Base-by-base conservation (phyloP, 177 flowering plant genomes). In the Vitis hybrid region DNA sequence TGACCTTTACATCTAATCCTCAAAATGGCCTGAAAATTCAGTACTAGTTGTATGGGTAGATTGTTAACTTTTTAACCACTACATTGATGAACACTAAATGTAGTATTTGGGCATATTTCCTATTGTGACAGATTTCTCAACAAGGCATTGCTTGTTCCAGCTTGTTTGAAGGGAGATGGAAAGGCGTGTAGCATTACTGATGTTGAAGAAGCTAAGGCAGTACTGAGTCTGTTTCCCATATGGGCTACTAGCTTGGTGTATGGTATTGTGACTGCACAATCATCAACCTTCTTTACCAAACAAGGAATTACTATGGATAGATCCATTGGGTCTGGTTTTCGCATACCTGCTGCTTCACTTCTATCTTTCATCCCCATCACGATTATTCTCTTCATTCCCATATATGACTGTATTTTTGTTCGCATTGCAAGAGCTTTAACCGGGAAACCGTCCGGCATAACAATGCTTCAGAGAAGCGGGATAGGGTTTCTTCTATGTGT, bases 281-380 rank as follows among this genome's bases (percentile, higher is more conserved):
- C 10, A 50, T 0, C 67, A 22, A 75, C 78, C 7, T 71, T 75
- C 68, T 75, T 71, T 45, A 71, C 71, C 59, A 71, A 75, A 54
- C 74, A 75, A 62, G 74, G 70, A 4, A 58, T 62, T 18, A 75
- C 74, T 10, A 54, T 71, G 74, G 62, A 75, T 22, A 60, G 78
- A 49, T 65, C 52, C 19, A 48, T 75, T 3, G 1, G 29, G 1
- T 9, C 31, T 2, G 31, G 64, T 10, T 62, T 70, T 13, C 7
- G 59, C 2, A 29, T 75, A 2, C 78, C 78, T 2, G 49, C 74
- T 3, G 74, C 78, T 20, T 54, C 74, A 10, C 61, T 75, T 8
- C 71, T 54, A 50, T 19, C 20, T 4, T 11, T 67, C 11, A 31
- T 49, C 10, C 13, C 26, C 18, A 2, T 75, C 10, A 2, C 51